Percentiles rank a stretch among this genome's conserved stretches.
Conservation (phyloP, 495 filamentous ascomycete genomes). For the Penicillium mononematosum region DNA sequence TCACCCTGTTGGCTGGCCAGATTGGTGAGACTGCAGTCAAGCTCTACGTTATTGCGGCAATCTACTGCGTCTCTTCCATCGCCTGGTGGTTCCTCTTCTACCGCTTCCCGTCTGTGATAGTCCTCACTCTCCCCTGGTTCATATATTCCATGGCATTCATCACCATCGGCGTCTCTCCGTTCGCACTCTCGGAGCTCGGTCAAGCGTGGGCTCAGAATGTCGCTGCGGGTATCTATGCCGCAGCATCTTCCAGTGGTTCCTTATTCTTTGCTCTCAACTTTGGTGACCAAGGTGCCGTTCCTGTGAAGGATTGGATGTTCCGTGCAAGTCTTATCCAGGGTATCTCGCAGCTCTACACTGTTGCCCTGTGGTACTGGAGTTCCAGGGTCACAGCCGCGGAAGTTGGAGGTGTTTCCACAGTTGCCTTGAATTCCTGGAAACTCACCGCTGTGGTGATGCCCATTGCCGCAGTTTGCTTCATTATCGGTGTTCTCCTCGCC, state of each 20-base stretch:
- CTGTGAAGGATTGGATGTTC: conserved; percentile 62
- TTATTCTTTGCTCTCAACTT: conserved; percentile 69
- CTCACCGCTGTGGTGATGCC: conserved; percentile 54
- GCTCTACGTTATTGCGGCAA: conserved; percentile 61
- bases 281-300: conserved; percentile 54
- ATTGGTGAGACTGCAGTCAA: conserved; percentile 58
- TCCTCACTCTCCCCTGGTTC: conserved; percentile 47
- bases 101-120: conserved; percentile 54
- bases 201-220: conserved; percentile 55
- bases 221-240: conserved; percentile 59
- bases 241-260: conserved; percentile 58
- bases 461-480: conserved; percentile 54
- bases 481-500: conserved; percentile 52
- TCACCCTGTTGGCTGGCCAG: conserved; percentile 62
- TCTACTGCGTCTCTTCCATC: conserved; percentile 60
- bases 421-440: conserved; percentile 42
- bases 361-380: conserved; percentile 68
- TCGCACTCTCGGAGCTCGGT: conserved; percentile 25
- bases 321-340: conserved; percentile 64
- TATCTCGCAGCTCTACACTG: conserved; percentile 62
- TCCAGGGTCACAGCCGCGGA: conserved; percentile 33
- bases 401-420: conserved; percentile 28
- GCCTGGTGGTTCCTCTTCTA: conserved; percentile 65
- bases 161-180: conserved; percentile 47
- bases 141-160: conserved; percentile 57